Percentiles rank a stretch among this genome's conserved stretches.
These are phyloP conservation scores for Cystofilobasidium bisporidii DNA, from an alignment of 768 basidiomycete species.

Conservation along the genomic window DNA sequence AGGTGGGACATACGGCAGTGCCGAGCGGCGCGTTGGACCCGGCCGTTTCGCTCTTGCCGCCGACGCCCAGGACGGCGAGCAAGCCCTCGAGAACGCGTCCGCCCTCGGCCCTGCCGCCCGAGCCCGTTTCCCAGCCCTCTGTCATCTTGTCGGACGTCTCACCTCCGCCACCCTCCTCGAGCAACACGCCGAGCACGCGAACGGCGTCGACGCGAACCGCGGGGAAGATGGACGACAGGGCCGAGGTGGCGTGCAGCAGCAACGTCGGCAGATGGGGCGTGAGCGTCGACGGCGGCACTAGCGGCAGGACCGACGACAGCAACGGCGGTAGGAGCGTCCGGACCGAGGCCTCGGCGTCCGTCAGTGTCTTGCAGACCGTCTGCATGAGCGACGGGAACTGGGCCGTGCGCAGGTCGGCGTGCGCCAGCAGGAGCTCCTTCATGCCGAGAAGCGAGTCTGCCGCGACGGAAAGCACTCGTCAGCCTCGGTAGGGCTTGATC, in stretches of 20 bases:
- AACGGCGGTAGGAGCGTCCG: slow-evolving; percentile 18
- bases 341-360: slow-evolving; percentile 13
- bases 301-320: slow-evolving; percentile 23
- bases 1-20: slow-evolving; percentile 50
- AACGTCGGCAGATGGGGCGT: slow-evolving; percentile 64
- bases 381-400: slow-evolving; percentile 47
- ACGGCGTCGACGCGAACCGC: slow-evolving; percentile 87
- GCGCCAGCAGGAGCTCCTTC: slow-evolving; percentile 57
- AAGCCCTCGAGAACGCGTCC: slow-evolving; percentile 44
- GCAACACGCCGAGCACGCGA: slow-evolving; percentile 16
- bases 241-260: slow-evolving; percentile 77
- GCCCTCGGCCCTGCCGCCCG: slow-evolving; percentile 14
- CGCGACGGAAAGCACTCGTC: not conserved
- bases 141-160: not conserved
- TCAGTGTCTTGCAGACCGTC: slow-evolving; percentile 14
- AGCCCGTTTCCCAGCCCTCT: slow-evolving; percentile 12
- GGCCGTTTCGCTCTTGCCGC: slow-evolving; percentile 7
- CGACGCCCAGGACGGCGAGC: slow-evolving; percentile 23
- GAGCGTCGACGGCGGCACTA: slow-evolving; percentile 42
- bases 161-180: slow-evolving; percentile 1
- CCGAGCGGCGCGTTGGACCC: slow-evolving; percentile 46
- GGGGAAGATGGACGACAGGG: slow-evolving; percentile 88
- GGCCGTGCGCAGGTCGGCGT: slow-evolving; percentile 50
- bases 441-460: slow-evolving; percentile 65
- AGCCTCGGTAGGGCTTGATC: too few relatives aligned